Base-by-base conservation (phyloP, 257 asterid genomes). In the Coffea eugenioides region DNA sequence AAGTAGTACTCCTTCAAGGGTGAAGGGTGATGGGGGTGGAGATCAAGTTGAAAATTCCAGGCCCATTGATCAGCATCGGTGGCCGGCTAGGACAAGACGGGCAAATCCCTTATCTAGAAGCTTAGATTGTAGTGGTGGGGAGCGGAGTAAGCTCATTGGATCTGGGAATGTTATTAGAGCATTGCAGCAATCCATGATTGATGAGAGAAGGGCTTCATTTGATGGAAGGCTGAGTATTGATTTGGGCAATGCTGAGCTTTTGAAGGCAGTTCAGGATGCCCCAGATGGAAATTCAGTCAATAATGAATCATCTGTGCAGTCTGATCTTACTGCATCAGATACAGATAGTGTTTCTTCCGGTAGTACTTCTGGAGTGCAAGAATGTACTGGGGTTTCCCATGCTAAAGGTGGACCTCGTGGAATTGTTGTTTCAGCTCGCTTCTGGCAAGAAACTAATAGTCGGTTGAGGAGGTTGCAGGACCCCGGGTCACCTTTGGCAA, bases 301-400 rank as follows among this genome's bases (percentile, higher is more conserved):
- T 77, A 84, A 83, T 73, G 94, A 90, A 84, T 83, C 85, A 10
- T 80, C 84, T 16, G 76, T 81, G 77, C 92, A 89, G 0, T 87
- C 90, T 84, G 97, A 92, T 82, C 89, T 87, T 75, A 87, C 92
- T 56, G 90, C 91, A 6, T 93, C 98, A 39, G 99, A 95, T 85
- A 89, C 98, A 1, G 99, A 95, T 79, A 95, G 99, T 72, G 97
- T 91, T 74, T 95, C 98, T 48, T 95, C 99, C 34, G 98, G 97
- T 73, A 95, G 99, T 82, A 93, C 95, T 76, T 88, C 97, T 10
- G 98, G 90, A 62, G 84, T 91, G 74, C 98, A 89, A 79, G 97
- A 93, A 66, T 81, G 83, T 76, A 74, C 82, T 34, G 90, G 87
- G 76, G 73, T 78, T 71, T 57, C 91, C 36, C 85, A 80, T 4